Conservation (phyloP, 2,329 filamentous ascomycete species). For the Pezicula radicicola region DNA sequence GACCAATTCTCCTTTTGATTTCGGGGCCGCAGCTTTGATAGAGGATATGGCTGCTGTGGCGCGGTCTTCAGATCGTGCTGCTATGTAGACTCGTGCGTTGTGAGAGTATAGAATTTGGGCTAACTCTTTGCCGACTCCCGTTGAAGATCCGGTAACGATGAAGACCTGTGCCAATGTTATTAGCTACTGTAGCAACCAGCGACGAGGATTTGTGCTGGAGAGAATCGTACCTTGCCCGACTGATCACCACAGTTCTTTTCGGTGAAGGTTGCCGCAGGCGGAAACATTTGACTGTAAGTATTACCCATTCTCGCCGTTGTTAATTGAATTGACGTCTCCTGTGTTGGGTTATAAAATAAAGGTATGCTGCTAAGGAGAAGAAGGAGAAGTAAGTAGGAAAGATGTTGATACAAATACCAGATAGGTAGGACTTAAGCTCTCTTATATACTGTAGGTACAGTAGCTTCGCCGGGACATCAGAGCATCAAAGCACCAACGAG, state of each 20-base stretch:
- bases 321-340: background rate
- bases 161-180: conserved; percentile 25
- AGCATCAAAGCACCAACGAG: no score
- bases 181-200: background rate
- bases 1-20: conserved; percentile 30
- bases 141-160: conserved; percentile 34
- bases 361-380: no score
- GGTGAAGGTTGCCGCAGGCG: conserved; percentile 27
- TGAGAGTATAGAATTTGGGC: conserved; percentile 36
- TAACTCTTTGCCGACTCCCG: conserved; percentile 37
- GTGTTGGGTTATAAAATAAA: no score
- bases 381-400: no score
- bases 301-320: conserved; percentile 12
- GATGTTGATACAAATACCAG: no score
- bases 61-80: conserved; percentile 37
- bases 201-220: background rate
- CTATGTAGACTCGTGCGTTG: conserved; percentile 41
- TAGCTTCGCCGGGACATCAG: no score
- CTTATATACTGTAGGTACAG: no score
- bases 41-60: conserved; percentile 33
- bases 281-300: conserved; percentile 10
- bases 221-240: conserved; percentile 19
- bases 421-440: no score
- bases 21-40: conserved; percentile 29
- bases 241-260: conserved; percentile 29